Evolutionary conservation across 805 yeast genomes (phyloP), one percentile per base, ranked within the genome.

Genomic region (Wickerhamomyces hampshirensis): DNA sequence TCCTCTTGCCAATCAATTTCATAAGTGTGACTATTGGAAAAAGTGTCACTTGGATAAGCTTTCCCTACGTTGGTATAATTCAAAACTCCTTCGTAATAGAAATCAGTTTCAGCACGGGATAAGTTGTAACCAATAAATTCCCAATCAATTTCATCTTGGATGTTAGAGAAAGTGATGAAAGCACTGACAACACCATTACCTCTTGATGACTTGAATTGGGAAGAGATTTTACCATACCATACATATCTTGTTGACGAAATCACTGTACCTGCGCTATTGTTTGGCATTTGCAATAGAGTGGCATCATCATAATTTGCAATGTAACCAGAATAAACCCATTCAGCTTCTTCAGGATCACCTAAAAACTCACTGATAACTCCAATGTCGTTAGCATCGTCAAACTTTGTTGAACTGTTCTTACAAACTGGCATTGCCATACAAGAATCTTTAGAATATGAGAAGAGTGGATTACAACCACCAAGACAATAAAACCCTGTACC

Each of bases 361-460:
- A 84, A 65, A 36, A 42, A 65, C 16, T 49, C 43, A 8, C 39
- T 40, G 15, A 46, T 38, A 16, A 44, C 31, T 11, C 53, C 39
- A 16, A 69, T 36, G 7, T 42, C 30, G 27, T 56, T 57, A 7
- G 55, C 47, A 32, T 56, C 48, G 39, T 56, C 59, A 49, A 80
- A 77, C 1, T 47, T 44, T 11, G 75, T 74, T 3, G 51, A 41
- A 30, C 68, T 58, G 42, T 71, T 57, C 51, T 68, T 58, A 71
- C 94, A 86, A 8, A 77, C 66, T 12, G 97, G 96, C 74, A 76
- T 73, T 9, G 97, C 89, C 77, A 86, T 75, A 63, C 97, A 89
- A 0, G 95, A 76, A 10, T 75, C 65, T 35, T 28, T 16, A n/a
- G 23, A 23, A 29, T 32, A 47, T 3, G 55, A 48, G 15, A 14